phyloP scores from a whole-genome alignment of 2,329 filamentous ascomycete genomes.

The Onygenales sp. region DNA sequence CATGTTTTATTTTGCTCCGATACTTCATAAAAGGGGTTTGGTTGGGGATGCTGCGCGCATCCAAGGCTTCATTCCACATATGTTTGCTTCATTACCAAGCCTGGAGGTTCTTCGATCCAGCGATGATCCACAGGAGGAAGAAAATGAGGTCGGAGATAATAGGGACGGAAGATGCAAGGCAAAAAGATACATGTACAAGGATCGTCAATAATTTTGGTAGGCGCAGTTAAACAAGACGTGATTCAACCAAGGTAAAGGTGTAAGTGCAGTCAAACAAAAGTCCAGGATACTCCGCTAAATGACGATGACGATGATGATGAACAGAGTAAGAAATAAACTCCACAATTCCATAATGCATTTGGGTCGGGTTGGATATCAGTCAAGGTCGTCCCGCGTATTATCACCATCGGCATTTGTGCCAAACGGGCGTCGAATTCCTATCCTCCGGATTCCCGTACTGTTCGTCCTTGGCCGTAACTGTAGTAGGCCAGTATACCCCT shows the following conservation, averaged over 20 bases:
- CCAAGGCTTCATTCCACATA: not conserved
- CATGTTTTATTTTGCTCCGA: not conserved
- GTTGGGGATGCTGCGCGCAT: not conserved
- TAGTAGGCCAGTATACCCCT: constrained; percentile 27
- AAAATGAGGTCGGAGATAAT: not conserved
- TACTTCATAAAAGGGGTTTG: not conserved
- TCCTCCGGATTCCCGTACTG: constrained; percentile 25
- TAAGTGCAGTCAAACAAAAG: not conserved
- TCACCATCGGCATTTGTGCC: not conserved
- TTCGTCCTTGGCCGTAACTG: constrained; percentile 28
- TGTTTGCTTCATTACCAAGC: not conserved
- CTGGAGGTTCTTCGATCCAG: not conserved
- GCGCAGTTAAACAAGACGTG: not conserved
- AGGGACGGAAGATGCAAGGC: not conserved
- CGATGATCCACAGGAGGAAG: not conserved
- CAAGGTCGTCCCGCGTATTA: not conserved
- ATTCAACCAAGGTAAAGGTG: not conserved
- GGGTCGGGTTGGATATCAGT: not conserved
- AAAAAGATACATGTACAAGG: not conserved
- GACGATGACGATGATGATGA: not conserved
- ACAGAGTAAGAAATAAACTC: not conserved
- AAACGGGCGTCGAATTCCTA: constrained; percentile 19
- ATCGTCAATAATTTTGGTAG: not conserved
- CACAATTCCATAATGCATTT: not conserved
- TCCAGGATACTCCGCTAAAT: not conserved